Percentiles rank a stretch among this genome's conserved stretches.
These are phyloP conservation scores for Veloboletus limbatus DNA, from an alignment of 1,284 basidiomycete species.

Conservation along the genomic window DNA sequence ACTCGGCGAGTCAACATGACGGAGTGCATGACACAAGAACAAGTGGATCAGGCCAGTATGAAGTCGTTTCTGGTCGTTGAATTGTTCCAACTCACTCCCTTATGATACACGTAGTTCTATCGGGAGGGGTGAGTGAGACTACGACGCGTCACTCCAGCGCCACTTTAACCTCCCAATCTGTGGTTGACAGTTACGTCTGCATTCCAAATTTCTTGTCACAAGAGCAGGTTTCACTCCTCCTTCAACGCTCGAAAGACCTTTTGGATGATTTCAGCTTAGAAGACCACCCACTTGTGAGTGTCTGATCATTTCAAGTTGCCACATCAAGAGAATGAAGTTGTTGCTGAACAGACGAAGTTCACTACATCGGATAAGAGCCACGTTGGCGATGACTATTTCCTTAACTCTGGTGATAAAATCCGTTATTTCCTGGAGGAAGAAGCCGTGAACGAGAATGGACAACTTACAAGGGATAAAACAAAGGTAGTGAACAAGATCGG, in stretches of 20 bases:
- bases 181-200: slow-evolving; percentile 69
- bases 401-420: slow-evolving; percentile 90
- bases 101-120: slow-evolving; percentile 15
- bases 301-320: background rate
- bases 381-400: slow-evolving; percentile 90
- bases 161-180: too few species aligned
- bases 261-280: slow-evolving; percentile 74
- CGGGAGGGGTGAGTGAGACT: slow-evolving; percentile 24
- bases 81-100: background rate
- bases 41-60: slow-evolving; percentile 39
- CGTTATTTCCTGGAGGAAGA: slow-evolving; percentile 87
- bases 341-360: slow-evolving; percentile 74
- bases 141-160: too few species aligned
- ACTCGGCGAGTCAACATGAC: slow-evolving; percentile 6
- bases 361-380: slow-evolving; percentile 76
- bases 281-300: slow-evolving; percentile 73
- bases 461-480: slow-evolving; percentile 74
- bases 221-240: slow-evolving; percentile 60
- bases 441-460: slow-evolving; percentile 61
- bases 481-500: slow-evolving; percentile 83
- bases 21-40: slow-evolving; percentile 39
- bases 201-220: slow-evolving; percentile 69
- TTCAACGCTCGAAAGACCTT: slow-evolving; percentile 69
- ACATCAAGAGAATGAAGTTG: background rate
- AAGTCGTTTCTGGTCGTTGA: background rate